These are phyloP conservation scores for Vaccinium darrowii DNA, from an alignment of 148 eudicot genomes.

Conservation along the genomic window DNA sequence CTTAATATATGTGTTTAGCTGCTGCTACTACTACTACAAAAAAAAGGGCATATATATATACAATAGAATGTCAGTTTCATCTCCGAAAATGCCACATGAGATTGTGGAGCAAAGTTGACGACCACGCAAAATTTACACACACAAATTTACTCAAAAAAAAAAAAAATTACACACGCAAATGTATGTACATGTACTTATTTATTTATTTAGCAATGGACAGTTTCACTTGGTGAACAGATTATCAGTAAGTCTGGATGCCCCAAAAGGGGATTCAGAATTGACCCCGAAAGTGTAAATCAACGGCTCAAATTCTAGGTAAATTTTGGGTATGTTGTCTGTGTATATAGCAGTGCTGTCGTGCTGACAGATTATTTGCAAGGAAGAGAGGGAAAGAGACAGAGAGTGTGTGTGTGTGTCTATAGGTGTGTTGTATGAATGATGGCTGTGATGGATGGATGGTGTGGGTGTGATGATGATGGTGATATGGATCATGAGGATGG, in stretches of 20 bases:
- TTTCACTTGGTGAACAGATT: neutral
- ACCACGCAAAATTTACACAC: neutral
- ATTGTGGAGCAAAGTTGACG: neutral
- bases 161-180: neutral
- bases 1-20: too few relatives aligned
- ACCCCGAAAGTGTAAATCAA: too few relatives aligned
- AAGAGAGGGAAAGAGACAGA: conserved; percentile 8
- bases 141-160: too few relatives aligned
- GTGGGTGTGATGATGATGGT: conserved; percentile 8
- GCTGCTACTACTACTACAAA: too few relatives aligned
- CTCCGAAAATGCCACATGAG: neutral
- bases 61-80: too few relatives aligned
- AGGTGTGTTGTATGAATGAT: neutral
- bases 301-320: too few relatives aligned
- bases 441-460: conserved; percentile 4
- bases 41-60: too few relatives aligned
- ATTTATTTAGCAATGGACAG: neutral
- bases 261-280: too few relatives aligned
- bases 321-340: too few relatives aligned
- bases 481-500: neutral
- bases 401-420: neutral
- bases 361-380: neutral
- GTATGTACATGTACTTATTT: too few relatives aligned
- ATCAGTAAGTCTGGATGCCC: too few relatives aligned
- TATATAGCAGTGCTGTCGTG: too few relatives aligned